Percentiles rank a stretch among this genome's conserved stretches.
phyloP scores from a whole-genome alignment of 495 filamentous ascomycete genomes.

The Penicillium riverlandense region DNA sequence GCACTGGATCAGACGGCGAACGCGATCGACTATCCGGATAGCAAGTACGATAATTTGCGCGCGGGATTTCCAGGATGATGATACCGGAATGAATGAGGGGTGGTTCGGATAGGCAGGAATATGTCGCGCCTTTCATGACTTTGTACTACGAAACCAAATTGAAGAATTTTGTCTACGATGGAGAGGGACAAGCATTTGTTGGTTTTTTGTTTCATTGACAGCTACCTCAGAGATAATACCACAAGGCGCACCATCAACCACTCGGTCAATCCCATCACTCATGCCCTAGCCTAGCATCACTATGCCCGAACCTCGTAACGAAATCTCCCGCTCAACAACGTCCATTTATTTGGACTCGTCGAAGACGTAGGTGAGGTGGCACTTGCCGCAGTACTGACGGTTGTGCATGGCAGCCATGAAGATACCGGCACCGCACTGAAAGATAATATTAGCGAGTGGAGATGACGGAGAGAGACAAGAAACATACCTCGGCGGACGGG shows the following conservation, averaged over 20 bases:
- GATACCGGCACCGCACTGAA: constrained; percentile 94
- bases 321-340: constrained; percentile 13
- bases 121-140: no score
- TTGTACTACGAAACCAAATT: no score
- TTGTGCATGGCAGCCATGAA: constrained; percentile 99
- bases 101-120: no score
- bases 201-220: constrained; percentile 17
- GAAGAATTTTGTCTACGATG: no score
- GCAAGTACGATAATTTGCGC: constrained; percentile 74
- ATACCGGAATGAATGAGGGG: neutral
- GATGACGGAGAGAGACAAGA: constrained; percentile 4
- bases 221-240: constrained; percentile 1
- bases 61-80: constrained; percentile 28
- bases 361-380: constrained; percentile 99
- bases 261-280: constrained; percentile 15
- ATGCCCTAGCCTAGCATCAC: constrained; percentile 9
- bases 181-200: constrained; percentile 7
- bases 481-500: constrained; percentile 78
- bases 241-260: constrained; percentile 13
- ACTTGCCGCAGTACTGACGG: constrained; percentile 98
- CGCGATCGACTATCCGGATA: constrained; percentile 62
- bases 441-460: constrained; percentile 19
- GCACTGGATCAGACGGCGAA: constrained; percentile 57
- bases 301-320: constrained; percentile 14
- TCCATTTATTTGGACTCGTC: constrained; percentile 65